Conservation (phyloP, 805 yeast species). For the Kuraishia hungarica region DNA sequence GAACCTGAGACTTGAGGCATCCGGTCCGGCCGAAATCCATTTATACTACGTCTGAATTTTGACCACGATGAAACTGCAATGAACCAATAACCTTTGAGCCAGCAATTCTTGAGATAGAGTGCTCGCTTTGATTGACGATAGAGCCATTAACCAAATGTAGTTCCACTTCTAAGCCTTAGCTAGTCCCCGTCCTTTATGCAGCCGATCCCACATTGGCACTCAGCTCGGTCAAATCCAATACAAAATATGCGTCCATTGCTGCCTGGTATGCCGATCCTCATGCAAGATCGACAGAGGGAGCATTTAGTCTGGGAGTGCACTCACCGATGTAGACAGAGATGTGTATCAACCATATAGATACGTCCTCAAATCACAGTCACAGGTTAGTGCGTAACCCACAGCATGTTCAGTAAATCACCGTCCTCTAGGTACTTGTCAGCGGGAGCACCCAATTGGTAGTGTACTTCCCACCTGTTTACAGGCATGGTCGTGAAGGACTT, state of each 20-base stretch:
- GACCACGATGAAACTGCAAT: too few species aligned
- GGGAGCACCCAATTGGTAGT: background rate
- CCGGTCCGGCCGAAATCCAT: too few species aligned
- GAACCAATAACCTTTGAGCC: too few species aligned
- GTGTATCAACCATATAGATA: background rate
- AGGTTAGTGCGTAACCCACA: background rate
- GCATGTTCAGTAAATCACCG: background rate
- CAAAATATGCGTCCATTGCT: background rate
- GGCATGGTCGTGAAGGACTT: background rate
- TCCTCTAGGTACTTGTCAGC: background rate
- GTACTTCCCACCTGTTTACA: background rate
- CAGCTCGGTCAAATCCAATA: background rate
- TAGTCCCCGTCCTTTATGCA: background rate
- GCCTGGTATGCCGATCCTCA: background rate
- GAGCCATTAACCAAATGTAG: too few species aligned
- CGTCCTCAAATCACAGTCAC: background rate
- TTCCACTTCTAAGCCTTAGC: background rate
- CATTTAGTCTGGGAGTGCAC: background rate
- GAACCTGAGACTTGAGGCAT: too few species aligned
- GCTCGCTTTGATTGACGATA: too few species aligned
- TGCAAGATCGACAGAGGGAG: background rate
- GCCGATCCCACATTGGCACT: background rate
- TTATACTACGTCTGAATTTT: too few species aligned
- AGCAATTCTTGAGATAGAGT: too few species aligned
- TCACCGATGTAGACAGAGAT: background rate